Conservation (phyloP, 148 eudicot genomes). For the Vaccinium darrowii region DNA sequence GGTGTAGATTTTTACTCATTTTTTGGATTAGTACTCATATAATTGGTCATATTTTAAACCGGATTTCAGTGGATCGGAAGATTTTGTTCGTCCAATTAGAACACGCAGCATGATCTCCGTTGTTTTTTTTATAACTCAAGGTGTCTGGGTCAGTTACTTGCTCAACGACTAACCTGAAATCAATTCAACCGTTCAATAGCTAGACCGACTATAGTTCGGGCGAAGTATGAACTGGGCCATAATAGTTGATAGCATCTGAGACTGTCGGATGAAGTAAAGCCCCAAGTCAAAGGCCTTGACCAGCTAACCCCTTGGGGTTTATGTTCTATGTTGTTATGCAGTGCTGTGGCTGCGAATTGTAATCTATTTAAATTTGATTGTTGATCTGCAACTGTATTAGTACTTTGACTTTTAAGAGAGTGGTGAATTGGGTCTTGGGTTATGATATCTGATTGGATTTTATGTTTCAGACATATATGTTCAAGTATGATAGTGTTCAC, state of each 20-base stretch:
- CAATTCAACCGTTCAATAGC: not conserved
- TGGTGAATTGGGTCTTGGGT: not conserved
- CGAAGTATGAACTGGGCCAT: not conserved
- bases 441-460: not conserved
- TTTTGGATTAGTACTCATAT: too few relatives aligned
- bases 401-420: not conserved
- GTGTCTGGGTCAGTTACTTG: not conserved
- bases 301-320: not conserved
- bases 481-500: conserved; percentile 85
- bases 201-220: not conserved
- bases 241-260: not conserved
- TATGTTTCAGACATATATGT: conserved; percentile 69
- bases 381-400: not conserved
- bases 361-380: not conserved
- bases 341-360: not conserved
- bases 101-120: not conserved
- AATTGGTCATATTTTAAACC: not conserved
- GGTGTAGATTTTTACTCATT: not conserved
- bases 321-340: not conserved
- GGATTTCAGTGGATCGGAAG: not conserved
- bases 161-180: not conserved
- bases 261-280: not conserved
- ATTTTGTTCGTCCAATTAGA: not conserved
- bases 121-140: not conserved
- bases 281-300: not conserved